Base-by-base conservation (phyloP, 495 filamentous ascomycete species). In the Acidiella bohemica region DNA sequence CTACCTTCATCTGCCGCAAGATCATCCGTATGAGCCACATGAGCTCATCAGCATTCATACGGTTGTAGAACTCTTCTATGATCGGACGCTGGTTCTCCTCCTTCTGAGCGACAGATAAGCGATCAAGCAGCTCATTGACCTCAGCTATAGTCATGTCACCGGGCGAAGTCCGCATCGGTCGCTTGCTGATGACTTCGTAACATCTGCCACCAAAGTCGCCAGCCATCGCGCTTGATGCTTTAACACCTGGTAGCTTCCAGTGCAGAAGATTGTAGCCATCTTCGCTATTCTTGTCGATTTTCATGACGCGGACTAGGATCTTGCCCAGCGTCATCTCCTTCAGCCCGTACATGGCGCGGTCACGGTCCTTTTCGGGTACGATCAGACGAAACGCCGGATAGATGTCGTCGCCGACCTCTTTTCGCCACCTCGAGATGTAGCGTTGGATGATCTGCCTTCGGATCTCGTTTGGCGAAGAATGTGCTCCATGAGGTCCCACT, bases 1-100 rank as follows among this genome's bases (percentile, higher is more conserved):
- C 90, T n/a, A 97, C 75, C 60, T 88, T 95, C 90, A 95, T 94
- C 57, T 94, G 84, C 37, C 84, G 83, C 24, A 97, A 67, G 29
- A 96, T 85, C 40, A 97, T 95, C 4, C 90, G 78, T 41, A 96
- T 80, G 37, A 95, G 62, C 90, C 90, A 97, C 68, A 79, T 79
- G 25, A 97, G 57, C 61, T 97, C 90, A 41, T 90, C 80, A 0
- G 92, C 75, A 53, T 90, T 92, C 88, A 95, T 96, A 5, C 73
- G 68, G 30, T 76, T 71, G 58, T 96, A 97, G 57, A 96, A 90
- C 29, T 76, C 67, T 41, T 74, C 65, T 46, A 93, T 72, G 28
- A 97, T 83, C 0, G 73, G 76, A 32, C 80, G 48, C 57, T 95
- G 88, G 40, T 84, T 65, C 18, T 77, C 80, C 67, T 96, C 90